Evolutionary conservation across 1,139 yeast genomes (phyloP).

Genomic region (Hyphopichia wangnamkhiaoensis): DNA sequence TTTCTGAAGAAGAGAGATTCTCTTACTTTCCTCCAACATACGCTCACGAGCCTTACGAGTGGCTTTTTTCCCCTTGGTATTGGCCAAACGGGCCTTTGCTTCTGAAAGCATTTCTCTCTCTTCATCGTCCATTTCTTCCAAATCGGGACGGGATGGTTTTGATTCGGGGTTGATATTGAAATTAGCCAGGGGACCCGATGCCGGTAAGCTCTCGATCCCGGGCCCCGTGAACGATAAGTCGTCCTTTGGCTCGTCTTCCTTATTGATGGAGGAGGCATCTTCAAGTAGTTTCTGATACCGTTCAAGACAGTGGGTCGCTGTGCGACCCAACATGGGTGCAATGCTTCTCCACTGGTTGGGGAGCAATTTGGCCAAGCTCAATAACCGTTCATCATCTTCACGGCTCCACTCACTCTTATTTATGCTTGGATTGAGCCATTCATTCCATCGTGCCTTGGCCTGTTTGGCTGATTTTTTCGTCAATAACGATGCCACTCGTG

Average conservation of each 20-base stretch:
- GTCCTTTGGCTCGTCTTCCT: conserved; percentile 27
- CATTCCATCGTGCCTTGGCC: conserved; percentile 91
- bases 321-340: conserved; percentile 75
- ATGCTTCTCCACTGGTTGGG: conserved; percentile 97
- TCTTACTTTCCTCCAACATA: conserved; percentile 67
- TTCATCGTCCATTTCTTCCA: conserved; percentile 79
- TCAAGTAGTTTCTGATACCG: conserved; percentile 78
- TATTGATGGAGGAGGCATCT: conserved; percentile 38
- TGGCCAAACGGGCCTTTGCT: conserved; percentile 88
- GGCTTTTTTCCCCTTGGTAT: conserved; percentile 94
- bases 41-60: conserved; percentile 87
- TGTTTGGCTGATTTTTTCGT: conserved; percentile 88
- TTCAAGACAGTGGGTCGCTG: conserved; percentile 88
- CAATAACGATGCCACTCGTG: conserved; percentile 83
- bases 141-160: conserved; percentile 82
- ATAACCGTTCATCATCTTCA: conserved; percentile 74
- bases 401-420: conserved; percentile 67
- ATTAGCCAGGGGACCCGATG: conserved; percentile 52
- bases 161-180: conserved; percentile 74
- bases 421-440: conserved; percentile 78
- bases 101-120: conserved; percentile 92
- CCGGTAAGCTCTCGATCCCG: conserved; percentile 57
- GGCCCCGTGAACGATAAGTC: conserved; percentile 51
- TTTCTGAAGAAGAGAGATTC: conserved; percentile 76
- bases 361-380: conserved; percentile 65